Base-by-base conservation (phyloP, 352 stramenopile genomes). In the Globisporangium lucens region DNA sequence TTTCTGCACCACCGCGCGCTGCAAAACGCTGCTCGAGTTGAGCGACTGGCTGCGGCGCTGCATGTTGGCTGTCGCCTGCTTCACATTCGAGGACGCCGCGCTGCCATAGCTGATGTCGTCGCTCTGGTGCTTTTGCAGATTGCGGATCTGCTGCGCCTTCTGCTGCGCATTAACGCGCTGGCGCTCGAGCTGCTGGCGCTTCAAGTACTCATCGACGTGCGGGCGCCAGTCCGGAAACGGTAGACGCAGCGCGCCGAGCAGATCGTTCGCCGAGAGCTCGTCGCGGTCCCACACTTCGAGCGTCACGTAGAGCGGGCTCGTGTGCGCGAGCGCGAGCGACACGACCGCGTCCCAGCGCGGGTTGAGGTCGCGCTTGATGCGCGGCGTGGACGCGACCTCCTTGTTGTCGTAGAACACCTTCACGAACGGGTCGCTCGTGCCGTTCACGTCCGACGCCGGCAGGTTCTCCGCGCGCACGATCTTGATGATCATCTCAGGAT, bases 201-300 rank as follows among this genome's bases (percentile, higher is more conserved):
- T 52, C 47, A 79, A 66, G 56, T 83, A 79, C 56, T 86, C 71
- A 13, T 76, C 68, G 15, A 90, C 76, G 22, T 86, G 71, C 58
- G 70, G 61, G 17, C 79, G 79, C 83, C 83, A 91, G 59, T 87
- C 78, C 1, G 85, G 85, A 47, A 93, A 93, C 15, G 83, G 80
- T 38, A 91, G 80, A 29, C 85, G 85, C 63, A 93, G 68, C 22
- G 82, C 68, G 27, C 85, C 85, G 3, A 95, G 65, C 53, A 92
- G 67, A 52, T 93, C 87, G 64, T 82, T 93, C 33, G 75, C 65
- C 13, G 77, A 80, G 22, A 93, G 69, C 29, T 93, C 87, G 65
- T 95, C 87, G 67, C 78, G 81, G 71, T 92, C 84, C 56, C 75
- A 79, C 3, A 95, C 76, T 59, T 95, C 85, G n/a, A 93, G 75